Base-by-base conservation (phyloP, 768 basidiomycete genomes). In the Rickenella mellea region DNA sequence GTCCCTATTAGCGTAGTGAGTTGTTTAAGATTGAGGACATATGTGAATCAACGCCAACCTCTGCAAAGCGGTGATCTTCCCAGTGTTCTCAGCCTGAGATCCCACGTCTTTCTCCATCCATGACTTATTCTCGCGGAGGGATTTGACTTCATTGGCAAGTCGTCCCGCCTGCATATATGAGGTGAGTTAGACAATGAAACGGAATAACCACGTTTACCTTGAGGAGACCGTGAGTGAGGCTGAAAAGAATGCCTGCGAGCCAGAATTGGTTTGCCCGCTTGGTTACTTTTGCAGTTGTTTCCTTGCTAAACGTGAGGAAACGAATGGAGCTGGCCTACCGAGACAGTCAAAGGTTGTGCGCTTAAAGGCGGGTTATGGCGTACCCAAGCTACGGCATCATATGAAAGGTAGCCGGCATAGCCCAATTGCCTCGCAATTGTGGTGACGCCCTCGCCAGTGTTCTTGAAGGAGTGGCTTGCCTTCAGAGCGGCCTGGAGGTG, bases 401-500 rank as follows among this genome's bases (percentile, higher is more conserved):
- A 78, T 8, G 78, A 58, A 33, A 96, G 74, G 61, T 88, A 99
- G 3, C 80, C 82, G 48, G 89, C 91, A 68, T 97, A 98, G 2
- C 76, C 74, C 14, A 98, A 57, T 60, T 98, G 94, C 37, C 89
- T 72, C 26, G 73, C 80, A 50, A 96, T 78, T 19, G 84, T 78
- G 1, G 83, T 73, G 42, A 92, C 65, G 48, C 83, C 82, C 56
- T 97, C 88, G 9, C 71, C 63, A 1, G 79, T 51, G 43, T 79
- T 73, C 5, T 70, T 69, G 4, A 75, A 48, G 1, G 72, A 57
- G 21, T 79, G 61, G 3, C 78, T 65, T 15, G 84, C 80, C 40
- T 80, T 81, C 33, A 96, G 65, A 24, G 89, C 92, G 1, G 89
- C 78, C 59, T 98, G 94, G 5, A 93, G 68, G 63, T 96, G 90